Percentiles rank a stretch among this genome's conserved stretches.
Evolutionary conservation across 495 filamentous ascomycete genomes (phyloP).

Genomic region (Annulohypoxylon bovei): DNA sequence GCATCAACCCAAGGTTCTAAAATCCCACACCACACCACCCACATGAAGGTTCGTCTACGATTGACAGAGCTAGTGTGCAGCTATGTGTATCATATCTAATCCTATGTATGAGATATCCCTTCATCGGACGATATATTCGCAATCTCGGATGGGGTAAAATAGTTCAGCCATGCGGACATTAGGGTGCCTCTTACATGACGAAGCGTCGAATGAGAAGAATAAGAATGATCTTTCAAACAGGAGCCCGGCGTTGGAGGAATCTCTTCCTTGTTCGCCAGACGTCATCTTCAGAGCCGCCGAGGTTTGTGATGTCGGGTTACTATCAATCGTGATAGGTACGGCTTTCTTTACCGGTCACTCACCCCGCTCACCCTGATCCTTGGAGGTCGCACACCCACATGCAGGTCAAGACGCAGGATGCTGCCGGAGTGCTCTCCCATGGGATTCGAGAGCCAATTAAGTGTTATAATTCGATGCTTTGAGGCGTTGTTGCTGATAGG

Average conservation of each 20-base stretch:
- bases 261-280: constrained; percentile 32
- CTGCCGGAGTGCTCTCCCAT: constrained; percentile 4
- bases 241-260: constrained; percentile 22
- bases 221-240: constrained; percentile 12
- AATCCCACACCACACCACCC: constrained; percentile 2
- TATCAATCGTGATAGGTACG: constrained; percentile 35
- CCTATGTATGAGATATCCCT: constrained; percentile 5
- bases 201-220: constrained; percentile 25
- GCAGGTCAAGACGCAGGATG: constrained; percentile 36
- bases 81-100: neutral
- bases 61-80: constrained; percentile 13
- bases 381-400: constrained; percentile 25
- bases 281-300: constrained; percentile 37
- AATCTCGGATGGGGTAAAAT: neutral
- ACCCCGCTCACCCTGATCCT: constrained; percentile 28
- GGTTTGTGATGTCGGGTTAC: constrained; percentile 30
- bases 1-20: constrained; percentile 18
- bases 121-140: constrained; percentile 10
- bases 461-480: constrained; percentile 8
- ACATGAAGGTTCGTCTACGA: constrained; percentile 4
- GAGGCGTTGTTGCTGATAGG: neutral
- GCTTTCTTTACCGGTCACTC: constrained; percentile 22
- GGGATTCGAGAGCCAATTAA: constrained; percentile 18
- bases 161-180: constrained; percentile 11
- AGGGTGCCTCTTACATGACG: constrained; percentile 31